A percentile compares a stretch with the other conserved stretches of the same genome.
These are phyloP conservation scores for Chrysoporthe austroafricana DNA, from an alignment of 2,329 filamentous ascomycete species.

Conservation along the genomic window DNA sequence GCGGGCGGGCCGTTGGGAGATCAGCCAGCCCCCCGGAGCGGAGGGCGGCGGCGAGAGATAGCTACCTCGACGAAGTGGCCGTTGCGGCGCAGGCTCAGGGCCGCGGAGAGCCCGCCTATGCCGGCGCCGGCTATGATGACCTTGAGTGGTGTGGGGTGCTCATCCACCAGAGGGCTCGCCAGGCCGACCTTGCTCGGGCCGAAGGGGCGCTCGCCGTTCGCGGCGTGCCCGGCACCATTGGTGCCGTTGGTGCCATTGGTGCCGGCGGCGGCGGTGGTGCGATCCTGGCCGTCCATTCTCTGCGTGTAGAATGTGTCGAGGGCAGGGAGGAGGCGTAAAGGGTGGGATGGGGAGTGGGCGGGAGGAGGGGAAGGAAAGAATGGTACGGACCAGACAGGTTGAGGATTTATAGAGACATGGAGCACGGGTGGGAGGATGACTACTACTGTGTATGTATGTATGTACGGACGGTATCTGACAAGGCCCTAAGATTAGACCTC, in stretches of 20 bases:
- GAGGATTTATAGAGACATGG: too few relatives aligned
- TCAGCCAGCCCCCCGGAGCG: too few relatives aligned
- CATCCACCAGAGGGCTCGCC: slow-evolving; percentile 20
- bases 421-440: too few relatives aligned
- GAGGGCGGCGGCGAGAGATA: not conserved
- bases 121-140: slow-evolving; percentile 45
- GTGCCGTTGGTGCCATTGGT: not conserved
- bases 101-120: slow-evolving; percentile 57
- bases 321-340: not conserved
- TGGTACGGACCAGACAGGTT: too few relatives aligned
- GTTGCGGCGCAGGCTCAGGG: slow-evolving; percentile 55
- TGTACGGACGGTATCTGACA: too few relatives aligned
- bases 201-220: not conserved
- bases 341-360: not conserved
- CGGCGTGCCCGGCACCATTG: not conserved
- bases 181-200: slow-evolving; percentile 21
- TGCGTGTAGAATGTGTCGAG: not conserved
- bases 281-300: not conserved
- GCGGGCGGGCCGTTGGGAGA: not conserved
- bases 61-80: slow-evolving; percentile 52
- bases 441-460: too few relatives aligned
- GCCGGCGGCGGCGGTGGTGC: not conserved
- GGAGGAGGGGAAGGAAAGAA: too few relatives aligned
- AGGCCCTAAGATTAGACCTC: not conserved
- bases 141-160: slow-evolving; percentile 29